Evolutionary conservation across 306 rosid species (phyloP), one percentile per base, ranked within the genome.

Genomic region (Glycine soja): DNA sequence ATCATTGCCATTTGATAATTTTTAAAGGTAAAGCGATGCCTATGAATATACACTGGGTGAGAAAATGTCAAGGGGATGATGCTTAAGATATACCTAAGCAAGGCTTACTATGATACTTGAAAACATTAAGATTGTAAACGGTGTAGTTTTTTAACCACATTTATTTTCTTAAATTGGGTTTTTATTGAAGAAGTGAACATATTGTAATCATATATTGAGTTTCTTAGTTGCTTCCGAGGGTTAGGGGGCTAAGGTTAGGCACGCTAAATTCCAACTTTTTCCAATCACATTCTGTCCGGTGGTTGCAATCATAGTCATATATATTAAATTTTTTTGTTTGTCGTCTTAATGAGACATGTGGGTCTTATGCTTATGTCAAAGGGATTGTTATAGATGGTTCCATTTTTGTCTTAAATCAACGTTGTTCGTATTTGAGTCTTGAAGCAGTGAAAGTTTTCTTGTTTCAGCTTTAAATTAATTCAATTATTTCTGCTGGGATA

Each of bases 191-290:
- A 18, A 58, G 9, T 47, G 43, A 42, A 42, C 8, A 42, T 57
- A 8, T 62, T 24, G 40, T 47, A 24, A 48, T 38, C 3, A 53
- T 6, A 11, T 15, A 34, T 47, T 2, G 54, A 67, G 66, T 76
- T 61, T 77, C 65, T 56, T 78, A 18, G 79, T 78, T 61, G 75
- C 76, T 74, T 74, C 52, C 3, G 6, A 68, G 54, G 74, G 67
- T 14, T 12, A 64, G 18, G 11, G 19, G 47, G 32, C 30, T 68
- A 45, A 45, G 70, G 71, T 82, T 74, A 74, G 79, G 69, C 58
- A 51, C 76, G 19, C 63, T 68, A 9, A 70, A 71, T 76, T 63
- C 77, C 11, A 72, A 72, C 52, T 59, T 65, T 66, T 65, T 66
- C 38, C 62, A 9, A 32, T 74, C 66, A 8, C 50, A 74, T 52